These are phyloP conservation scores for Escovopsis sp. DNA, from an alignment of 2,329 filamentous ascomycete genomes.

Conservation along the genomic window DNA sequence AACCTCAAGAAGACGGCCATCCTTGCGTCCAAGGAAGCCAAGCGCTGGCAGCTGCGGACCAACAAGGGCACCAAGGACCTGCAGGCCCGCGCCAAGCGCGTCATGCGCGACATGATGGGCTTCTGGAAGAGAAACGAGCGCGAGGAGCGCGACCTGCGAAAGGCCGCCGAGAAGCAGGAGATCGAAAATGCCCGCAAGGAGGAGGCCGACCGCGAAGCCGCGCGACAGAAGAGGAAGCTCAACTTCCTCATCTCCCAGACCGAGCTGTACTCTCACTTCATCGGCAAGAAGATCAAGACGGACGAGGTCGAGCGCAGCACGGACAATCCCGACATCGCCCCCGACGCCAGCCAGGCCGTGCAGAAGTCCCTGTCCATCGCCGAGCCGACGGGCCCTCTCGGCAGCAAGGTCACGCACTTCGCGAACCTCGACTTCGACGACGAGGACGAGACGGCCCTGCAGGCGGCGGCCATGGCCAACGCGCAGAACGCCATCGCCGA, in stretches of 20 bases:
- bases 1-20: conserved; percentile 97
- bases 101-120: conserved; percentile 98
- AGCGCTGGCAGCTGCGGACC: conserved; percentile 90
- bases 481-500: conserved; percentile 92
- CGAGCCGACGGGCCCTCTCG: conserved; percentile 39
- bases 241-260: conserved; percentile 99
- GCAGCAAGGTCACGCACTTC: conserved; percentile 75
- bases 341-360: conserved; percentile 27
- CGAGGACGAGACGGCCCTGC: conserved; percentile 72
- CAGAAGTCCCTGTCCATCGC: conserved; percentile 34
- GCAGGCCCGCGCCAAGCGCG: conserved; percentile 89
- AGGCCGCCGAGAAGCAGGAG: conserved; percentile 89
- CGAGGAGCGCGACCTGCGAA: conserved; percentile 86
- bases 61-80: conserved; percentile 99
- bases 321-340: conserved; percentile 59
- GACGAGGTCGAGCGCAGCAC: conserved; percentile 86
- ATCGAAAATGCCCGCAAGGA: conserved; percentile 93
- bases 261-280: conserved; percentile 97
- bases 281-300: conserved; percentile 98
- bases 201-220: conserved; percentile 93
- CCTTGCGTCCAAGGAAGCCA: conserved; percentile 89
- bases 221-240: conserved; percentile 93
- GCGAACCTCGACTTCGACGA: conserved; percentile 92
- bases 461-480: conserved; percentile 80
- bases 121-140: conserved; percentile 99